Conservation (phyloP, 1,284 basidiomycete genomes). For the Puccinia triticina region DNA sequence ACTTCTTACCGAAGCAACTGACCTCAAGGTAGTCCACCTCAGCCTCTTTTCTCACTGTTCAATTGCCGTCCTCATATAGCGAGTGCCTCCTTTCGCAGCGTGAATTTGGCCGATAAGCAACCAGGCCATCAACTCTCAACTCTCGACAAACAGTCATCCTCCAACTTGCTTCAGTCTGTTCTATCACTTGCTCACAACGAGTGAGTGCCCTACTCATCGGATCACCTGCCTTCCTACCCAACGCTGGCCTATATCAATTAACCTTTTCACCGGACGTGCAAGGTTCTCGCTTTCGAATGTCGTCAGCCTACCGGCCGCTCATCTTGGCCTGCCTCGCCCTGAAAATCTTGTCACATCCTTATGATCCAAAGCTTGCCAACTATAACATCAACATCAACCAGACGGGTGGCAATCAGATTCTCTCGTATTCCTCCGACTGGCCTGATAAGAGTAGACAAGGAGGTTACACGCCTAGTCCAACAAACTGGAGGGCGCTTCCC, state of each 20-base stretch:
- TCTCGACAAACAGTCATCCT: neutral
- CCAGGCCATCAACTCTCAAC: neutral
- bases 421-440: conserved; percentile 69
- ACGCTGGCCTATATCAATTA: neutral
- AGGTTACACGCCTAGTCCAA: conserved; percentile 74
- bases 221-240: neutral
- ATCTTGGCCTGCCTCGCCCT: conserved; percentile 14
- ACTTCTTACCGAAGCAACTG: conserved; percentile 13
- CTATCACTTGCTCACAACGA: neutral
- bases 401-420: conserved; percentile 68
- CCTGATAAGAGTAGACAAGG: conserved; percentile 64
- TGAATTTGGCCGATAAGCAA: conserved; percentile 12
- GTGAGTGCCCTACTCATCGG: neutral
- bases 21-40: neutral
- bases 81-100: neutral
- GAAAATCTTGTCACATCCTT: conserved; percentile 58
- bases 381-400: conserved; percentile 85
- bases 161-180: neutral
- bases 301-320: conserved; percentile 27
- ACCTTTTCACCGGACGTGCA: conserved; percentile 1
- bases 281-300: conserved; percentile 33
- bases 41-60: neutral
- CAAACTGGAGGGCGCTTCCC: conserved; percentile 82
- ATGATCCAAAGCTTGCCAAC: conserved; percentile 72
- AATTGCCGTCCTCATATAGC: neutral